These are phyloP conservation scores for Pythium brassicae DNA, from an alignment of 352 stramenopile species.

Conservation along the genomic window DNA sequence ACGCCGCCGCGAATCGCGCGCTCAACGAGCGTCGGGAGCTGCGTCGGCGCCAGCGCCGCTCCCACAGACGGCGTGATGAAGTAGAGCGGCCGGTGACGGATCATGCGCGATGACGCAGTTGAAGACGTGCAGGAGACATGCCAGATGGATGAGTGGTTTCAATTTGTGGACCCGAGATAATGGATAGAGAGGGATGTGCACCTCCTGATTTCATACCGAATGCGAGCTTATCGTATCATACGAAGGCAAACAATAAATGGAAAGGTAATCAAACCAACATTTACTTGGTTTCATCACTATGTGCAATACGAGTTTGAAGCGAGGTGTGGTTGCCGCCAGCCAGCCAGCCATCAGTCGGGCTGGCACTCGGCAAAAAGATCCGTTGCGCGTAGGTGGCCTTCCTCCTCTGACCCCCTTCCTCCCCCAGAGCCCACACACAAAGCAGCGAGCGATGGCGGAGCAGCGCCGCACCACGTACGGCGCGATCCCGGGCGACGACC, in stretches of 20 bases:
- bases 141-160: background rate
- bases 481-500: constrained; percentile 42
- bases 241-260: background rate
- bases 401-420: background rate
- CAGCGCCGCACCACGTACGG: constrained; percentile 48
- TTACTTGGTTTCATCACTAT: background rate
- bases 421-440: constrained; percentile 13
- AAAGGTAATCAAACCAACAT: background rate
- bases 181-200: background rate
- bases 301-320: no score
- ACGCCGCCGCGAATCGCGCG: constrained; percentile 41
- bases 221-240: background rate
- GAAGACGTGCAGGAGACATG: background rate
- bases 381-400: background rate
- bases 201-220: background rate
- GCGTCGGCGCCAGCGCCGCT: constrained; percentile 14
- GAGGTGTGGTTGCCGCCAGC: no score
- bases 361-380: constrained; percentile 9
- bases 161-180: background rate
- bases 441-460: constrained; percentile 30
- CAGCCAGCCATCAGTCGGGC: background rate
- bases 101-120: background rate
- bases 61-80: constrained; percentile 58
- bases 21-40: constrained; percentile 32
- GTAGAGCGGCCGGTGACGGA: constrained; percentile 29